Evolutionary conservation across 305 asterid species (phyloP).

Genomic region (Euphrasia arctica): DNA sequence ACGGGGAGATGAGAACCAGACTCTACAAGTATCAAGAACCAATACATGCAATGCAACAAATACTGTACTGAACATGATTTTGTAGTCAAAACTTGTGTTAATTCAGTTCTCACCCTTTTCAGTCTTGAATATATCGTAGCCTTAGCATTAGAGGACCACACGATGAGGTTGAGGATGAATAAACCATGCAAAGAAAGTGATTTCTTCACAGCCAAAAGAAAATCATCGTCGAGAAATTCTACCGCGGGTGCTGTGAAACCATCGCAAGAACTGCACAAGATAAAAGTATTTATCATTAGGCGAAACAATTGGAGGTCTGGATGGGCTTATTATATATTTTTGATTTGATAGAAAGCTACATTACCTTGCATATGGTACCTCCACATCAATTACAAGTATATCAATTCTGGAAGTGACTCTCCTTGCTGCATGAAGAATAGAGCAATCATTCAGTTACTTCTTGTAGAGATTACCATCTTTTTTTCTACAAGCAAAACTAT

Average conservation of each 20-base stretch:
- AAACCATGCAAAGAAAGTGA: slow-evolving; percentile 80
- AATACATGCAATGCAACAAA: not conserved
- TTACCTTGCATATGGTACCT: slow-evolving; percentile 82
- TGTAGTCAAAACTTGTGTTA: not conserved
- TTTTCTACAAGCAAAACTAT: slow-evolving; percentile 14
- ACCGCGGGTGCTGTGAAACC: slow-evolving; percentile 89
- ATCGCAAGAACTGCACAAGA: slow-evolving; percentile 45
- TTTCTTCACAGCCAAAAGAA: slow-evolving; percentile 52
- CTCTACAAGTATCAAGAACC: no score
- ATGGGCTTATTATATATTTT: not conserved
- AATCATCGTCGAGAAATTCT: slow-evolving; percentile 75
- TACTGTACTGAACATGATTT: not conserved
- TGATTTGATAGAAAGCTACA: not conserved
- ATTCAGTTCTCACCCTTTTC: slow-evolving; percentile 50
- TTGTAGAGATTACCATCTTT: slow-evolving; percentile 16
- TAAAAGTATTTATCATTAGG: slow-evolving; percentile 3
- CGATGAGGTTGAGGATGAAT: slow-evolving; percentile 72
- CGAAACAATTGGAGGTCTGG: slow-evolving; percentile 11
- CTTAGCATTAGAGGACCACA: slow-evolving; percentile 71
- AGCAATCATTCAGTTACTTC: slow-evolving; percentile 27
- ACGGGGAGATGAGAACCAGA: slow-evolving; percentile 5
- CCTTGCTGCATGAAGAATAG: slow-evolving; percentile 31
- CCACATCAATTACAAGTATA: slow-evolving; percentile 86
- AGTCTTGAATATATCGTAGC: slow-evolving; percentile 56
- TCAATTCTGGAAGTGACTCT: slow-evolving; percentile 39